These are phyloP conservation scores for Phlyctochytrium arcticum DNA, from an alignment of 192 early-diverging fungal genomes.

Conservation along the genomic window DNA sequence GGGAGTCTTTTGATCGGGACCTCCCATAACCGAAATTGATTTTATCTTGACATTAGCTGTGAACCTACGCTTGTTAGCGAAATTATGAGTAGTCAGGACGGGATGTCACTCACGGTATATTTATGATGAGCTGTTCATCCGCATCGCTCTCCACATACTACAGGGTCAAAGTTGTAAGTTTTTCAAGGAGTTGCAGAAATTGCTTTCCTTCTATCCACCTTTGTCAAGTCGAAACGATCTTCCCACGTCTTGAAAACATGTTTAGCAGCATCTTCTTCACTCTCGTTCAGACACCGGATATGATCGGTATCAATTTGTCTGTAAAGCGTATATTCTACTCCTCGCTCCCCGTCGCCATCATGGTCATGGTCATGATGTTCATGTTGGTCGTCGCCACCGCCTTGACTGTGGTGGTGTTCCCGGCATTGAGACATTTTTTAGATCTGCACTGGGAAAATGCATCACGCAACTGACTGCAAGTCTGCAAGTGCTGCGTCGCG, in stretches of 20 bases:
- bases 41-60: constrained; percentile 87
- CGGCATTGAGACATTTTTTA: constrained; percentile 48
- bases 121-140: constrained; percentile 87
- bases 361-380: constrained; percentile 70
- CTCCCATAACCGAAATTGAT: constrained; percentile 76
- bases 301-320: constrained; percentile 74
- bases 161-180: background rate
- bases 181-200: background rate
- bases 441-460: no score
- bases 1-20: constrained; percentile 57
- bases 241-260: constrained; percentile 85
- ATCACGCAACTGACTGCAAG: no score
- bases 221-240: constrained; percentile 64
- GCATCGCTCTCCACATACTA: constrained; percentile 74
- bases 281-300: constrained; percentile 79
- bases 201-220: constrained; percentile 42
- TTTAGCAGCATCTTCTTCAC: constrained; percentile 56
- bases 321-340: constrained; percentile 55
- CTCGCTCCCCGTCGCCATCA: constrained; percentile 44
- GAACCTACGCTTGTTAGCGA: constrained; percentile 49
- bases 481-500: no score
- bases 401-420: constrained; percentile 55
- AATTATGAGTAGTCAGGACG: background rate
- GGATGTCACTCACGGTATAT: constrained; percentile 68
- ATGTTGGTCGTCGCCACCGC: constrained; percentile 52